phyloP scores from a whole-genome alignment of 257 asterid genomes.

The Verbena officinalis region DNA sequence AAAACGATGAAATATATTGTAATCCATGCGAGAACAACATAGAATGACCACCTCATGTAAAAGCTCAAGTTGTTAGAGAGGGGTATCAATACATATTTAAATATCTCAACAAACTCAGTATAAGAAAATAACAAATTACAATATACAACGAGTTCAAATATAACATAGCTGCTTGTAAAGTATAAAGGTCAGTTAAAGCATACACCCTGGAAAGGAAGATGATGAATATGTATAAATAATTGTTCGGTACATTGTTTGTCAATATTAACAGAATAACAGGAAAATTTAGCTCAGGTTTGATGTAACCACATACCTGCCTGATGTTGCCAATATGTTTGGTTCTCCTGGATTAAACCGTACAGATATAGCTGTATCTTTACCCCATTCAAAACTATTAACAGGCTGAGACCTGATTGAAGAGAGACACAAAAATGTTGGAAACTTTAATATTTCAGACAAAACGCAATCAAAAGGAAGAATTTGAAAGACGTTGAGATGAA shows the following conservation, averaged over 20 bases:
- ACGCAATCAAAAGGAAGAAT: not conserved
- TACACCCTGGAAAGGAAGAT: slow-evolving; percentile 15
- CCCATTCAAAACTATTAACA: slow-evolving; percentile 83
- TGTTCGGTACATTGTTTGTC: not conserved
- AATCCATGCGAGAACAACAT: too few species aligned
- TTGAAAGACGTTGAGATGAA: slow-evolving; percentile 8
- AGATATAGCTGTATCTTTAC: slow-evolving; percentile 68
- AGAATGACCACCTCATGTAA: too few species aligned
- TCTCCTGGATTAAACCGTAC: slow-evolving; percentile 95
- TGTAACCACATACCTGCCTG: slow-evolving; percentile 64
- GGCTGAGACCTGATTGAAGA: slow-evolving; percentile 85
- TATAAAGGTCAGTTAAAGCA: not conserved
- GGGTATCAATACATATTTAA: too few species aligned
- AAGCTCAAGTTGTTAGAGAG: too few species aligned
- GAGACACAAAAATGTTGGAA: slow-evolving; percentile 27
- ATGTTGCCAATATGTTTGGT: slow-evolving; percentile 83
- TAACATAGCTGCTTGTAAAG: slow-evolving; percentile 13
- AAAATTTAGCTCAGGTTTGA: slow-evolving; percentile 16
- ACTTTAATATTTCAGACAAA: slow-evolving; percentile 5
- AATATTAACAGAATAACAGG: slow-evolving; percentile 13
- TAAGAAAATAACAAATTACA: too few species aligned
- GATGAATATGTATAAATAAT: slow-evolving; percentile 18
- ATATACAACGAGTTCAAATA: slow-evolving; percentile 6
- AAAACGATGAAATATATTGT: slow-evolving; percentile 16
- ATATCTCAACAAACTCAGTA: too few species aligned